Base-by-base conservation (phyloP, 1,284 basidiomycete genomes). In the Wallemia mellicola region DNA sequence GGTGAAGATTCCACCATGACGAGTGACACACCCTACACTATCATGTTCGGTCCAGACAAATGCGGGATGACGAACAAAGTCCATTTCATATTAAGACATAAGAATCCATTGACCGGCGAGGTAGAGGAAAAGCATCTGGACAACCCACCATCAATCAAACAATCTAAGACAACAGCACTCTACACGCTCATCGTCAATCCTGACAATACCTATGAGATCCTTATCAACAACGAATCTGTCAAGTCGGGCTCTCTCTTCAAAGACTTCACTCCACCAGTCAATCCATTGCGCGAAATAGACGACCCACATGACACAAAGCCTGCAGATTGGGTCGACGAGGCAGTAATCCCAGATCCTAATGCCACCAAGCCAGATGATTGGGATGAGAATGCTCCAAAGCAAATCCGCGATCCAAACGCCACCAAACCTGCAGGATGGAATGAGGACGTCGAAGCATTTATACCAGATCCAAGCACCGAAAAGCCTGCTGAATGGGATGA, bases 401-500 rank as follows among this genome's bases (percentile, higher is more conserved):
- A 89, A 70, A 85, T 99, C 66, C 73, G 75, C 59, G 94, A 99
- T 66, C 79, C 80, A 64, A 81, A 84, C 7, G 92, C 92, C 54
- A 75, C 72, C 64, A 92, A 86, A 74, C 94, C 94, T 58, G 86
- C 83, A 63, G 89, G 86, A 67, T 99, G 94, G 94, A 79, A 96
- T 63, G 87, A 86, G 64, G 75, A 95, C 62, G 91, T 96, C 70
- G 79, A 83, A 1, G 71, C 78, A 61, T 76, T 72, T 59, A 79
- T 96, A 64, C 79, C 88, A 59, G 94, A 98, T 70, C 91, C 30
- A 78, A 85, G 89, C 65, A 83, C 88, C 57, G 79, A 82, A 73
- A 96, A 96, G 77, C 94, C 94, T 27, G 92, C 96, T 70, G 94
- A 99, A 72, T 99, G 94, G 94, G 91, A 95, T 68, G 86, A 98